phyloP scores from a whole-genome alignment of 108 stramenopile genomes.

The Skeletonema potamos region DNA sequence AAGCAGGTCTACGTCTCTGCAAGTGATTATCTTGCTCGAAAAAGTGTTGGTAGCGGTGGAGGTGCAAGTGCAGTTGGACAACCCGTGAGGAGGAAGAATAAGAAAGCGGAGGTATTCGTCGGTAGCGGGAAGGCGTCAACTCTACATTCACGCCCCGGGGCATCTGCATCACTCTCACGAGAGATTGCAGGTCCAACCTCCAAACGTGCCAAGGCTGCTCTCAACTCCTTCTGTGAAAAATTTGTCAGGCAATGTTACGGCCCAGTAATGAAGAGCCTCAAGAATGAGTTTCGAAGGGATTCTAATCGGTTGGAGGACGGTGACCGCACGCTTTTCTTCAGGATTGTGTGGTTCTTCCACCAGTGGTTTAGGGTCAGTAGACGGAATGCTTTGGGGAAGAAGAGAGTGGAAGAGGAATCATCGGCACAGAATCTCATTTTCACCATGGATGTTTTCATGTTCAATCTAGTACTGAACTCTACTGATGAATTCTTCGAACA shows the following conservation, averaged over 20 bases:
- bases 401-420: conserved; percentile 14
- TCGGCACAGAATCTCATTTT: conserved; percentile 65
- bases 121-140: conserved; percentile 54
- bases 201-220: conserved; percentile 52
- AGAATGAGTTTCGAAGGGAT: conserved; percentile 90
- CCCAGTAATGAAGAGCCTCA: conserved; percentile 86
- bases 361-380: conserved; percentile 76
- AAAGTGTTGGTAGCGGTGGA: neutral
- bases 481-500: conserved; percentile 68
- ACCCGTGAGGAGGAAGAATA: conserved; percentile 46
- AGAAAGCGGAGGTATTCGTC: conserved; percentile 65
- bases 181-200: conserved; percentile 46
- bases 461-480: conserved; percentile 84
- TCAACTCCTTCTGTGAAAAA: conserved; percentile 69
- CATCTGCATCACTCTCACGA: conserved; percentile 18
- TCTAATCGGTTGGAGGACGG: conserved; percentile 76
- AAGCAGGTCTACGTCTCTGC: conserved; percentile 53
- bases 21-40: conserved; percentile 16
- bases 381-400: neutral
- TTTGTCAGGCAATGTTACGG: conserved; percentile 80
- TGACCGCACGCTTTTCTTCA: conserved; percentile 78
- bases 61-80: conserved; percentile 1
- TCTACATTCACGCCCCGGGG: conserved; percentile 31
- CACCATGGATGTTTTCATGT: conserved; percentile 92
- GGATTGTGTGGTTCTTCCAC: conserved; percentile 83